Evolutionary conservation across 2,329 filamentous ascomycete genomes (phyloP).

Genomic region (Cadophora gregata): DNA sequence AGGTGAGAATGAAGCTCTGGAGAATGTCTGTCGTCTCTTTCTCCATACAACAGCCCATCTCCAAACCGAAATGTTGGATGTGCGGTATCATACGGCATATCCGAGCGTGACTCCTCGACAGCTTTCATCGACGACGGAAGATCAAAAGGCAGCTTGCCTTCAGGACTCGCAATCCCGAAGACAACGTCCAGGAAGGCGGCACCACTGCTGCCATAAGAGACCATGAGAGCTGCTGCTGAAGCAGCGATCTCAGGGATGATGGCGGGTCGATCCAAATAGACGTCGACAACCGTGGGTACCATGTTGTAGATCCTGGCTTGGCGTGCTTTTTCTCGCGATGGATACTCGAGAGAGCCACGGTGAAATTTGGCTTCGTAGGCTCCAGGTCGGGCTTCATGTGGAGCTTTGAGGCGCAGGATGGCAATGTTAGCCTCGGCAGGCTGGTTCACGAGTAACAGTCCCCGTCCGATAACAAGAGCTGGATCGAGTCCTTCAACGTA

Average conservation of each 20-base stretch:
- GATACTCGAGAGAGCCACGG: not conserved
- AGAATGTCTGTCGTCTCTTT: too few relatives aligned
- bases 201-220: not conserved
- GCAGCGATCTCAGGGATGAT: not conserved
- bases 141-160: slow-evolving; percentile 10
- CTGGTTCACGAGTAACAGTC: not conserved
- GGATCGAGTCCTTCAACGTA: not conserved
- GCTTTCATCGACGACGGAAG: not conserved
- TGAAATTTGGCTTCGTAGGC: not conserved
- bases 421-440: slow-evolving; percentile 2
- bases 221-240: not conserved
- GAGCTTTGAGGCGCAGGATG: slow-evolving; percentile 3
- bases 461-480: not conserved
- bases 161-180: not conserved
- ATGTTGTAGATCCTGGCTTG: not conserved
- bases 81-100: slow-evolving; percentile 1
- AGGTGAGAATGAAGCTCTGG: too few relatives aligned
- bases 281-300: not conserved
- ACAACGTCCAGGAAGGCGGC: slow-evolving; percentile 4
- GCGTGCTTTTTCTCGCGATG: not conserved
- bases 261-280: not conserved
- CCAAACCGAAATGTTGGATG: slow-evolving; percentile 2
- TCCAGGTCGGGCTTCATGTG: not conserved
- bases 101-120: not conserved
- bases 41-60: not conserved